Evolutionary conservation across 2,329 filamentous ascomycete genomes (phyloP), one percentile per base, ranked within the genome.

Genomic region (Metarhizium humberi): DNA sequence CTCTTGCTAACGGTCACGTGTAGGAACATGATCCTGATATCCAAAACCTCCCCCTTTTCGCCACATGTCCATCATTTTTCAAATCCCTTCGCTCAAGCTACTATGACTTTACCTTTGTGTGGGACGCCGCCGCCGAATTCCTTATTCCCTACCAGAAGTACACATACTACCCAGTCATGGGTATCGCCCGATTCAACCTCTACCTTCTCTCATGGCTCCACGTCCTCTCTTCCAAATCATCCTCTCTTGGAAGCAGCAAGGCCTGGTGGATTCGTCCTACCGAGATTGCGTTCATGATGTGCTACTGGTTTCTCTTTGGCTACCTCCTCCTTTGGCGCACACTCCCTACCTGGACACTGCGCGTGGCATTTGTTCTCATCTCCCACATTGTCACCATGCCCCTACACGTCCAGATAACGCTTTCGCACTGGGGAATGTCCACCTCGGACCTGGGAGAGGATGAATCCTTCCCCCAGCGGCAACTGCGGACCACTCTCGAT

Each of bases 361-460:
- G 84, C 29, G 72, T 88, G 56, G 66, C 71, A 51, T 89, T 85
- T 60, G 77, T 88, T 2, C 69, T 88, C 45, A 72, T 87, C 54
- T 82, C 78, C 32, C 85, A 88, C 67, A 76, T 83, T 50, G 69
- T 85, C 64, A 85, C 84, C 34, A 82, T 85, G 75, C 84, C 84
- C 0, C 75, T 88, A 25, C 86, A 89, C 65, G 76, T 88, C 2
- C 86, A 88, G 62, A 87, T 89, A 66, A 88, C 85, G 0, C 78
- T 88, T 8, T 85, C 80, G 1, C 86, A 89, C 69, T 88, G 85
- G 75, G 85, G 81, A 57, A 89, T 88, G 85, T 82, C 81, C 29
- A 86, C 82, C 2, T 71, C 80, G 0, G 82, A 87, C 58, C 74
- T 87, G 2, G 84, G 84, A 57, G 77, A 81, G 50, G 72, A 75